Conservation (phyloP, 306 rosid genomes). For the Aeschynomene evenia region DNA sequence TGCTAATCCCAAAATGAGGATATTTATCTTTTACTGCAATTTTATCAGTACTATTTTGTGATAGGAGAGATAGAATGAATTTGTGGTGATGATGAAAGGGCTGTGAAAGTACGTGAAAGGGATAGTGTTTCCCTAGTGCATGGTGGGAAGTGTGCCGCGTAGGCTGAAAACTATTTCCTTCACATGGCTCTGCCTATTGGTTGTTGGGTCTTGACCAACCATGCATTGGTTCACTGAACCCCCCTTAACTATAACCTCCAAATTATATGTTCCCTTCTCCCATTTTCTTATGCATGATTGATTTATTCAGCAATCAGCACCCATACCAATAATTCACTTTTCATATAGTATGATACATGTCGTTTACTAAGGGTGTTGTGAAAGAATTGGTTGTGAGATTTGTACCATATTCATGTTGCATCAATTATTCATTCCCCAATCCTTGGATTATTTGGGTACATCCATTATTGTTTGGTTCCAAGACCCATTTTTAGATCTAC, state of each 20-base stretch:
- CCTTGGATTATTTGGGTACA: not conserved
- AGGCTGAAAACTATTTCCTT: not conserved
- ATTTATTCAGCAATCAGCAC: too few species aligned
- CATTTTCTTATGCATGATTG: not conserved
- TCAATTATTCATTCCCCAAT: not conserved
- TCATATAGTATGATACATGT: not conserved
- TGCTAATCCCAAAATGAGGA: too few species aligned
- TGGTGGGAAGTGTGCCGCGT: slow-evolving; percentile 34
- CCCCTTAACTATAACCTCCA: not conserved
- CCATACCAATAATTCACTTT: not conserved
- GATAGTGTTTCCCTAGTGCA: not conserved
- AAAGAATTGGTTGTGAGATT: not conserved
- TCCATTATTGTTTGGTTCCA: not conserved
- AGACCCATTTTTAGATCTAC: not conserved
- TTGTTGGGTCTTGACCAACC: slow-evolving; percentile 24
- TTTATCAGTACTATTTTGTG: too few species aligned
- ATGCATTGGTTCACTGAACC: not conserved
- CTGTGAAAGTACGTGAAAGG: slow-evolving; percentile 7
- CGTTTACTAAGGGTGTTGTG: not conserved
- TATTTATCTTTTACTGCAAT: not conserved
- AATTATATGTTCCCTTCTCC: not conserved
- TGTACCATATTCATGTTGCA: not conserved
- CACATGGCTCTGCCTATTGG: slow-evolving; percentile 36
- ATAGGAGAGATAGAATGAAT: not conserved
- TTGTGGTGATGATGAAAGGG: not conserved